phyloP scores from a whole-genome alignment of 768 basidiomycete species.

The Xerocomellus amylosporus region DNA sequence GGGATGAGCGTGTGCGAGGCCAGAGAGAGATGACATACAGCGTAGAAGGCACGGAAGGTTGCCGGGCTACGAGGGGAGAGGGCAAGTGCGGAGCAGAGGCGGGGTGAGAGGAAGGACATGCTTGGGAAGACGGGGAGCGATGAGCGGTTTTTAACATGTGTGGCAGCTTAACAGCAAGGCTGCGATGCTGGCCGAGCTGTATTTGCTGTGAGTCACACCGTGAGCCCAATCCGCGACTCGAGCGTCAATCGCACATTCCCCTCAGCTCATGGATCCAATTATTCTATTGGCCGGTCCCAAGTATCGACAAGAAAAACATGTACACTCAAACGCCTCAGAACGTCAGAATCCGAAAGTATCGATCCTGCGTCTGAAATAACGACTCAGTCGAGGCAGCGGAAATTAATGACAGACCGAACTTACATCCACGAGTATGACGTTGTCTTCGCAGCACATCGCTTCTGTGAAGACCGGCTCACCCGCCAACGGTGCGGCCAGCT shows the following conservation, averaged over 20 bases:
- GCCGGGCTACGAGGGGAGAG: conserved; percentile 37
- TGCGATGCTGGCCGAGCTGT: conserved; percentile 19
- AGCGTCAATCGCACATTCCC: conserved; percentile 18
- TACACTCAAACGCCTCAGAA: conserved; percentile 16
- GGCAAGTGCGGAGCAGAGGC: conserved; percentile 18
- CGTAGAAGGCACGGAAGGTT: conserved; percentile 52
- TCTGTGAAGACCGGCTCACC: conserved; percentile 18
- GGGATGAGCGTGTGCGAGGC: conserved; percentile 20
- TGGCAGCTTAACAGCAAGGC: conserved; percentile 12
- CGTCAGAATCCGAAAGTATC: conserved; percentile 30
- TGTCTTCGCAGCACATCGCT: conserved; percentile 58
- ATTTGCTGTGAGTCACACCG: conserved; percentile 20
- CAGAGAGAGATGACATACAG: conserved; percentile 38
- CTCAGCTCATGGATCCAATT: conserved; percentile 10
- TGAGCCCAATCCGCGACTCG: conserved; percentile 27
- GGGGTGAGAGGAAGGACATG: conserved; percentile 26
- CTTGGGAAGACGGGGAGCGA: not conserved
- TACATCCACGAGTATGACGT: conserved; percentile 50
- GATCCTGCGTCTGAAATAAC: conserved; percentile 16
- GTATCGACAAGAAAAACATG: not conserved
- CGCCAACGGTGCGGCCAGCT: conserved; percentile 12
- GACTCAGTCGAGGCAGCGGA: not conserved
- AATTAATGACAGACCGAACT: conserved; percentile 6
- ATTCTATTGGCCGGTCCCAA: not conserved
- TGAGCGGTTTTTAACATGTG: conserved; percentile 24